A percentile compares a stretch with the other conserved stretches of the same genome.
Evolutionary conservation across 768 basidiomycete species (phyloP).

Genomic region (Trametes cingulata): DNA sequence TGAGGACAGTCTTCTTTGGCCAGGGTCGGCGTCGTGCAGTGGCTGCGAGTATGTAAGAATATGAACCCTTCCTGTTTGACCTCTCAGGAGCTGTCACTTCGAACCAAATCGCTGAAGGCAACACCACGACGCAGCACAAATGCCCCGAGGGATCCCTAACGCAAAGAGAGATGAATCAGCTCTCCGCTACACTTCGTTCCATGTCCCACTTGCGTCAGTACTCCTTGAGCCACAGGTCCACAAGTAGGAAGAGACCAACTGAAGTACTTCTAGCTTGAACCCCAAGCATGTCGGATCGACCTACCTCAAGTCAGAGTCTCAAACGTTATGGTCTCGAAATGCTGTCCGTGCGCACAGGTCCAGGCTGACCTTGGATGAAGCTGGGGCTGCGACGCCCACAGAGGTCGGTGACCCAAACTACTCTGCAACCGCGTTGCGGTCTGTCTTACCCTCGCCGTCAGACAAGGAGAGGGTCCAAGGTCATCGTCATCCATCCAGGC

Average conservation of each 20-base stretch:
- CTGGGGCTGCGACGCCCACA: conserved; percentile 29
- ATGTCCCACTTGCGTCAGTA: conserved; percentile 72
- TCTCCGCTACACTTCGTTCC: conserved; percentile 77
- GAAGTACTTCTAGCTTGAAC: conserved; percentile 54
- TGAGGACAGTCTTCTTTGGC: neutral
- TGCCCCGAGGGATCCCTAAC: conserved; percentile 85
- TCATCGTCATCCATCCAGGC: conserved; percentile 79
- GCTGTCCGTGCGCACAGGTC: conserved; percentile 46
- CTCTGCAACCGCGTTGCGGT: conserved; percentile 25
- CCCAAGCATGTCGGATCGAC: conserved; percentile 78
- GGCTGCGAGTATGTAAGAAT: neutral
- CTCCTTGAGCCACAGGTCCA: neutral
- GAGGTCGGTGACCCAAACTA: conserved; percentile 23
- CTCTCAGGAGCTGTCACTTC: neutral
- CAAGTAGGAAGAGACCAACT: neutral
- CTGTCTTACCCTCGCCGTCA: conserved; percentile 17
- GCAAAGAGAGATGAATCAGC: conserved; percentile 80
- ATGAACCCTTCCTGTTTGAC: neutral
- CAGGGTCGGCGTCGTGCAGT: neutral
- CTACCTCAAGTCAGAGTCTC: conserved; percentile 76
- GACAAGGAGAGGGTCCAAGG: conserved; percentile 72
- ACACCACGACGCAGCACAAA: conserved; percentile 28
- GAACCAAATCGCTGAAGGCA: neutral
- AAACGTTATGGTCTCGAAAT: conserved; percentile 74
- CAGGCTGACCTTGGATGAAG: conserved; percentile 46